phyloP scores from a whole-genome alignment of 352 stramenopile genomes.

The Blastocystis sp. region DNA sequence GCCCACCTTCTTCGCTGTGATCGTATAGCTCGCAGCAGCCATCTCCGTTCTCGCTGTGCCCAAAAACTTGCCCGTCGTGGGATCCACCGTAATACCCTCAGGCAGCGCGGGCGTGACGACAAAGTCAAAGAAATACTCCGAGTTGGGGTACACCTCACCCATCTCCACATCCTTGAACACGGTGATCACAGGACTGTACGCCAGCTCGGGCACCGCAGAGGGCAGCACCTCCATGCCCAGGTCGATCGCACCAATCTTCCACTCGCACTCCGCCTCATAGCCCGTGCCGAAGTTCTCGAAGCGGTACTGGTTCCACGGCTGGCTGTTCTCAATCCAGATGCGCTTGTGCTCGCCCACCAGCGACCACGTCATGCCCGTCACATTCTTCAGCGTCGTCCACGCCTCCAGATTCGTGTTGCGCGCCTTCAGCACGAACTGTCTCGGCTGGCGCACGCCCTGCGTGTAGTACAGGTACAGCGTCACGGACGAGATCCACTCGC shows the following conservation, averaged over 20 bases:
- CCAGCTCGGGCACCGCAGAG: not conserved
- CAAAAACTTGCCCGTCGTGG: not conserved
- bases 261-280: not conserved
- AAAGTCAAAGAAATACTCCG: not conserved
- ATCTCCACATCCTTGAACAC: not conserved
- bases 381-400: too few species aligned
- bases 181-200: not conserved
- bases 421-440: too few species aligned
- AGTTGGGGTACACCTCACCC: not conserved
- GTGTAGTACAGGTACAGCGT: too few species aligned
- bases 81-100: not conserved
- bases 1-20: conserved; percentile 1
- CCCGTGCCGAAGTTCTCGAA: too few species aligned
- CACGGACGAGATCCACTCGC: too few species aligned
- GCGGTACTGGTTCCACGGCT: too few species aligned
- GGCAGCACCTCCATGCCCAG: not conserved
- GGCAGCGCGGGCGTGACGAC: not conserved
- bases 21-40: not conserved
- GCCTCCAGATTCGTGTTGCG: too few species aligned
- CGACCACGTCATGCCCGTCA: too few species aligned
- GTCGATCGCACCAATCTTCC: not conserved
- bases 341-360: too few species aligned
- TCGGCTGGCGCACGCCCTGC: too few species aligned
- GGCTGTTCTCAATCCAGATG: too few species aligned
- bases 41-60: not conserved